Percentiles rank a stretch among this genome's conserved stretches.
Evolutionary conservation across 1,284 basidiomycete genomes (phyloP).

Genomic region (Naganishia sp.): DNA sequence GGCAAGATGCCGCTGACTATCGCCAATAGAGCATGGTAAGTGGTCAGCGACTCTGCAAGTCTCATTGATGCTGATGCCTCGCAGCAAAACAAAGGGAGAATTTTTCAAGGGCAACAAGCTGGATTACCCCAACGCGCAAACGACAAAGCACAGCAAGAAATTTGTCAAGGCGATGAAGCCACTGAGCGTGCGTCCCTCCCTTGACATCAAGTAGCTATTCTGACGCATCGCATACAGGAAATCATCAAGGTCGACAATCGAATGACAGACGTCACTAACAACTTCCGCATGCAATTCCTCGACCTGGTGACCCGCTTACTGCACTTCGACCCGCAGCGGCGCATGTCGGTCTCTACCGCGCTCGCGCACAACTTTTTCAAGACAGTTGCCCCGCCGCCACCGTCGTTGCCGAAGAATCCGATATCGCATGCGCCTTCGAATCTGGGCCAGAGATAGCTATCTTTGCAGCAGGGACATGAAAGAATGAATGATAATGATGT

Average conservation of each 20-base stretch:
- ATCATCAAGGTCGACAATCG: slow-evolving; percentile 66
- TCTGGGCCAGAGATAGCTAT: background rate
- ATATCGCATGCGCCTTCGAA: slow-evolving; percentile 7
- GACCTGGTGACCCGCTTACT: slow-evolving; percentile 84
- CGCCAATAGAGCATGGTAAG: slow-evolving; percentile 28
- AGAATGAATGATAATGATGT: too few relatives aligned
- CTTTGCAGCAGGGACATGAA: background rate
- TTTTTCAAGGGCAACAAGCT: slow-evolving; percentile 86
- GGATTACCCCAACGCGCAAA: slow-evolving; percentile 87
- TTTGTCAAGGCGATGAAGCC: slow-evolving; percentile 85
- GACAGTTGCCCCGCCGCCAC: slow-evolving; percentile 18
- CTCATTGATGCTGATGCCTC: slow-evolving; percentile 43
- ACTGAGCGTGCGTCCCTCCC: slow-evolving; percentile 62
- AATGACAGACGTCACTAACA: slow-evolving; percentile 65
- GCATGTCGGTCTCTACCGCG: slow-evolving; percentile 82
- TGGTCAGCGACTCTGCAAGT: background rate
- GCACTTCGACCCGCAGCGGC: slow-evolving; percentile 84
- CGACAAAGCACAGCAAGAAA: slow-evolving; percentile 85
- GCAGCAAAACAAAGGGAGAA: slow-evolving; percentile 72
- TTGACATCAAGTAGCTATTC: background rate
- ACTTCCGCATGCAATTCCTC: slow-evolving; percentile 60
- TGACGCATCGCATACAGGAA: slow-evolving; percentile 60
- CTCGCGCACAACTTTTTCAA: slow-evolving; percentile 80
- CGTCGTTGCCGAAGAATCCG: slow-evolving; percentile 17
- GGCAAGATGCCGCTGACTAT: slow-evolving; percentile 91